Evolutionary conservation across 768 basidiomycete species (phyloP).

Genomic region (Phlebiopsis gigantea): DNA sequence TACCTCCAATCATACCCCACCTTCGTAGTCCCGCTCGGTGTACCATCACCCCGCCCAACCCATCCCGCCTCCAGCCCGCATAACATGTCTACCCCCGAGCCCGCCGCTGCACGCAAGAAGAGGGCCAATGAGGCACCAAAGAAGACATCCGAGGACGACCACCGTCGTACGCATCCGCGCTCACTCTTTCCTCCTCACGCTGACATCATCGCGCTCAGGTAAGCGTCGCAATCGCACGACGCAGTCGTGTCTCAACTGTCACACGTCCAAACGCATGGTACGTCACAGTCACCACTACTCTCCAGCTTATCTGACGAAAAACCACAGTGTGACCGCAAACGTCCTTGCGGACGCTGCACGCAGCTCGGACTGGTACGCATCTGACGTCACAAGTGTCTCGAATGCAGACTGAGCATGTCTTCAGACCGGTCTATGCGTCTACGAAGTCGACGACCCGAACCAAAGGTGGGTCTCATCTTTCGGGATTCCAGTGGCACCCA

Average conservation of each 20-base stretch:
- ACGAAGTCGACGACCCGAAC: conserved; percentile 75
- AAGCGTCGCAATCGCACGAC: conserved; percentile 65
- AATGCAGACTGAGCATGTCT: background rate
- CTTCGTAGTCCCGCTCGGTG: background rate
- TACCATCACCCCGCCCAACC: background rate
- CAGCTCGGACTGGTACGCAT: conserved; percentile 33
- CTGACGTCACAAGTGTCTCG: conserved; percentile 4
- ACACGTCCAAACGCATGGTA: conserved; percentile 72
- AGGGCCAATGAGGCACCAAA: conserved; percentile 20
- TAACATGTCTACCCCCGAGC: conserved; percentile 21
- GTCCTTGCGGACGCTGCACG: conserved; percentile 42
- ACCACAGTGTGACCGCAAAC: conserved; percentile 41
- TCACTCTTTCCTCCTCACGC: conserved; percentile 5
- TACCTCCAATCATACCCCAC: conserved; percentile 1
- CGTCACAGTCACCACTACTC: conserved; percentile 7
- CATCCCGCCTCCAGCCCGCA: conserved; percentile 5
- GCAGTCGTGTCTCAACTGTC: conserved; percentile 70
- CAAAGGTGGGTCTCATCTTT: conserved; percentile 39
- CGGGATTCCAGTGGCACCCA: background rate
- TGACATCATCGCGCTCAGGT: conserved; percentile 10
- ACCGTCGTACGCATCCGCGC: conserved; percentile 30
- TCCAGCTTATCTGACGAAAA: background rate
- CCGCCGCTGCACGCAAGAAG: conserved; percentile 21
- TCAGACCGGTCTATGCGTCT: conserved; percentile 78
- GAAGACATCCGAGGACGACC: conserved; percentile 41